A percentile compares a stretch with the other conserved stretches of the same genome.
Conservation (phyloP, 805 yeast species). For the Suhomyces prunicola region DNA sequence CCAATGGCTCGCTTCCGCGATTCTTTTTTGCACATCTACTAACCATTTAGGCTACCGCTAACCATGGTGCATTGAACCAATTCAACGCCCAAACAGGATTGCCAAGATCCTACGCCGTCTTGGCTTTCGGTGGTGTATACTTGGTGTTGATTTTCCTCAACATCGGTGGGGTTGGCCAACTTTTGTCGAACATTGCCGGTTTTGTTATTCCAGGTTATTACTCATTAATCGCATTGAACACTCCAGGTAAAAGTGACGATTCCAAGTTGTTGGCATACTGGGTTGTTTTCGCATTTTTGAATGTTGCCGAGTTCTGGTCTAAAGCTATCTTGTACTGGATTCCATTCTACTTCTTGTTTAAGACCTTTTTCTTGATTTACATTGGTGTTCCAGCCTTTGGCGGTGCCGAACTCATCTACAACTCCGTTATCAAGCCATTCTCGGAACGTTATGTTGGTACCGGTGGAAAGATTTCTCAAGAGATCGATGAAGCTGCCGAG, state of each 20-base stretch:
- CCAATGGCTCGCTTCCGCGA: neutral
- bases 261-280: constrained; percentile 89
- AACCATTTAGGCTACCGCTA: constrained; percentile 29
- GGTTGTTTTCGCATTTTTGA: constrained; percentile 95
- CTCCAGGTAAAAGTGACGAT: constrained; percentile 69
- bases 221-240: constrained; percentile 80
- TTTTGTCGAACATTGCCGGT: constrained; percentile 88
- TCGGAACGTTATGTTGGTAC: constrained; percentile 37
- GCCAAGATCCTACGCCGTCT: constrained; percentile 84
- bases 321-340: constrained; percentile 89
- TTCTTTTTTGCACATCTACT: constrained; percentile 5
- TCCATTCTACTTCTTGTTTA: constrained; percentile 94
- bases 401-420: constrained; percentile 79
- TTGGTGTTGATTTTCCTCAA: constrained; percentile 79
- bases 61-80: constrained; percentile 28
- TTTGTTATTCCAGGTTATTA: constrained; percentile 87
- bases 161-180: constrained; percentile 92
- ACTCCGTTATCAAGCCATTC: constrained; percentile 63
- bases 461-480: constrained; percentile 32
- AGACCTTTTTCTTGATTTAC: constrained; percentile 83
- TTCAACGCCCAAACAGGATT: constrained; percentile 45
- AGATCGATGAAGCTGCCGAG: constrained; percentile 48
- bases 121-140: constrained; percentile 64
- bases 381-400: constrained; percentile 84
- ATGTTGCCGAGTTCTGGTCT: constrained; percentile 94